Evolutionary conservation across 768 basidiomycete genomes (phyloP).

Genomic region (Lactarius hatsudake): DNA sequence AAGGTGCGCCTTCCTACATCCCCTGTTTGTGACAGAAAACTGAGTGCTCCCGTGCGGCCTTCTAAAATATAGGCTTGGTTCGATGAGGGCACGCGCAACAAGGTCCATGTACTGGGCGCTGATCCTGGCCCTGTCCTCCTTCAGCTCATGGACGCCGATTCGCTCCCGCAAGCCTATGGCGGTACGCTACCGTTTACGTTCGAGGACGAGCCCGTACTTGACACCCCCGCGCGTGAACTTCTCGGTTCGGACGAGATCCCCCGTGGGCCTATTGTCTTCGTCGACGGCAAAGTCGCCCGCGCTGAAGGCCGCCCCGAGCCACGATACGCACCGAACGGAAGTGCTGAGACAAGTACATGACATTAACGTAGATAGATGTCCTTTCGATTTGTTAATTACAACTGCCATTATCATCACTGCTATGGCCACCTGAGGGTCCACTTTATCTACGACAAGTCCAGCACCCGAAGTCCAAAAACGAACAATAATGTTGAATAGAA

Average conservation of each 20-base stretch:
- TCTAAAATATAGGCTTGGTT: constrained; percentile 57
- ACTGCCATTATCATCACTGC: background rate
- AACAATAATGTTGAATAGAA: background rate
- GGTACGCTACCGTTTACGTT: constrained; percentile 72
- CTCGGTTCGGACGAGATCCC: constrained; percentile 50
- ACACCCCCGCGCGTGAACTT: constrained; percentile 47
- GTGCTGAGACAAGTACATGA: background rate
- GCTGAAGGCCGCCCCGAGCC: background rate
- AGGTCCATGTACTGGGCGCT: constrained; percentile 71
- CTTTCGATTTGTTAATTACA: background rate
- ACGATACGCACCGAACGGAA: background rate
- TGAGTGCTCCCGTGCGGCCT: background rate
- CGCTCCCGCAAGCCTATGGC: constrained; percentile 70
- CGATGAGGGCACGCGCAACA: constrained; percentile 72
- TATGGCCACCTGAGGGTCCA: background rate
- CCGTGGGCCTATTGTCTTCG: constrained; percentile 51
- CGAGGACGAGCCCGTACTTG: constrained; percentile 63
- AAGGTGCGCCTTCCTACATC: constrained; percentile 44
- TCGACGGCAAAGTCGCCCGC: constrained; percentile 42
- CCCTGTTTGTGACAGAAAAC: background rate
- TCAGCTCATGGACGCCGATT: constrained; percentile 44
- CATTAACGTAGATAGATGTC: background rate
- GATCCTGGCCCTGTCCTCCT: constrained; percentile 53
- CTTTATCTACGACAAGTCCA: background rate
- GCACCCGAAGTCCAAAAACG: background rate